Base-by-base conservation (phyloP, 2,329 filamentous ascomycete species). In the Didymella exigua region DNA sequence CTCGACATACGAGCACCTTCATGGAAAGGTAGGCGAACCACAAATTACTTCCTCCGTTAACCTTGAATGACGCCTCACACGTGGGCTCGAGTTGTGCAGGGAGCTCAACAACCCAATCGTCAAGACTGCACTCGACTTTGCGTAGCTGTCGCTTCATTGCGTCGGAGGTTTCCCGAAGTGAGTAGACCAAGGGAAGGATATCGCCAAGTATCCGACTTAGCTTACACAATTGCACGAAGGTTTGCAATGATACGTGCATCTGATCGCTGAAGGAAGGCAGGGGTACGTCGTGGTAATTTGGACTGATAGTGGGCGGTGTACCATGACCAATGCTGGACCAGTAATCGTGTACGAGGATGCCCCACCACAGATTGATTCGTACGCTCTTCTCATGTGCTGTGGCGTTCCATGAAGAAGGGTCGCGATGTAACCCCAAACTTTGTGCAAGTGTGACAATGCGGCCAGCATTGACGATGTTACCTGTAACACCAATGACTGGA, bases 301-400 rank as follows among this genome's bases (percentile, higher is more conserved):
- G 43, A 29, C 59, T 61, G 34, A 61, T 58, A 5, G 45, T 60
- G 2, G 61, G 60, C 10, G 63, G 63, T n/a, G 50, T 66, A 1
- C 63, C 63, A 21, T 66, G 61, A 7, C 63, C 47, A 8, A 66
- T 53, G 24, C 63, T 66, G n/a, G 63, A 66, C 59, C 59, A 64
- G 14, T 64, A 54, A 23, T 66, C 61, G 23, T 64, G 61, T 5
- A 64, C 63, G 16, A 66, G 27, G 4, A 66, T 54, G 10, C 60
- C 61, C 61, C 61, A 66, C 63, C 63, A 66, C 0, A 66, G 47
- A 16, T 59, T 54, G 40, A 61, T 59, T 8, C 63, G 61, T 8
- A 66, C 53, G 8, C 47, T 56, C 37, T 61, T 66, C 41, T 66
- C 63, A 26, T 60, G 54, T 2, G 19, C 16, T 19, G 59, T 58